A percentile compares a stretch with the other conserved stretches of the same genome.
Evolutionary conservation across 495 filamentous ascomycete species (phyloP).

Genomic region (Penicillium canariense): DNA sequence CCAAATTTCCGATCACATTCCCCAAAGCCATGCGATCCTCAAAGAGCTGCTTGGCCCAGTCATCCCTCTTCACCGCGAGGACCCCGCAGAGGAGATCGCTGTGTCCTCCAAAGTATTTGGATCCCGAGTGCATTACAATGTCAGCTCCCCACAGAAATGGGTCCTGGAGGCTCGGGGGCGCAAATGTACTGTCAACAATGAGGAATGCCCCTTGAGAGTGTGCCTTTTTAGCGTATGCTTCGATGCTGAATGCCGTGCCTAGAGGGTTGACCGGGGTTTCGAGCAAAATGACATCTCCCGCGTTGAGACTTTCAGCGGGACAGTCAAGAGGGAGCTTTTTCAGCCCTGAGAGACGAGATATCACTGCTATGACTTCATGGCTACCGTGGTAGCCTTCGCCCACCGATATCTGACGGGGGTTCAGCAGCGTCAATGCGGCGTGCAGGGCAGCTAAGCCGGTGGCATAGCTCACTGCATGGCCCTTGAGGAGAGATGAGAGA

Average conservation of each 20-base stretch:
- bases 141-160: conserved; percentile 76
- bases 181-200: conserved; percentile 86
- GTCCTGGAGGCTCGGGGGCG: conserved; percentile 80
- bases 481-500: conserved; percentile 64
- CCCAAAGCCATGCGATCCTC: conserved; percentile 68
- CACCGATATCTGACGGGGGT: conserved; percentile 72
- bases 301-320: conserved; percentile 46
- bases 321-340: conserved; percentile 60
- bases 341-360: conserved; percentile 65
- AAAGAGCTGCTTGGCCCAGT: conserved; percentile 53
- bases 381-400: conserved; percentile 83
- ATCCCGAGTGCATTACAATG: conserved; percentile 79
- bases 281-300: conserved; percentile 79
- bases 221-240: conserved; percentile 61
- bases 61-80: conserved; percentile 55
- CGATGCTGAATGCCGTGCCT: conserved; percentile 68
- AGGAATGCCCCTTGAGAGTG: conserved; percentile 65
- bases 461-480: conserved; percentile 64
- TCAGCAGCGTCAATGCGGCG: conserved; percentile 67
- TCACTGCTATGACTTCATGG: conserved; percentile 69
- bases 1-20: conserved; percentile 75
- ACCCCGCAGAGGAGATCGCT: conserved; percentile 84
- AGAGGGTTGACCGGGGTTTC: conserved; percentile 86
- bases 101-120: conserved; percentile 91
- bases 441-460: conserved; percentile 82